These are phyloP conservation scores for Sorghum bicolor DNA, from an alignment of 176 grass and related monocot genomes.

Conservation along the genomic window Sorghum_bicolor_NCBIv3 NC_012871.2:68050501-68051000, in stretches of 20 bases:
- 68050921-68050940: background rate
- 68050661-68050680: conserved; percentile 1
- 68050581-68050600: background rate
- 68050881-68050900: background rate
- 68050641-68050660: conserved; percentile 3
- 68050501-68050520: background rate
- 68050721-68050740: background rate
- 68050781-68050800: background rate
- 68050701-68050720: conserved; percentile 6
- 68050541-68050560: background rate
- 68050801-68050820: background rate
- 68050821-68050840: background rate
- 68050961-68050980: background rate
- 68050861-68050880: background rate
- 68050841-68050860: background rate
- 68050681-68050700: background rate
- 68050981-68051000: background rate
- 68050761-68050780: background rate
- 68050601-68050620: background rate
- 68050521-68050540: background rate
- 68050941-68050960: background rate
- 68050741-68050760: background rate
- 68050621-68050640: background rate
- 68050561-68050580: background rate
- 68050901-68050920: background rate